Evolutionary conservation across 805 yeast genomes (phyloP), one percentile per base, ranked within the genome.

Genomic region (Wickerhamiella galacta): DNA sequence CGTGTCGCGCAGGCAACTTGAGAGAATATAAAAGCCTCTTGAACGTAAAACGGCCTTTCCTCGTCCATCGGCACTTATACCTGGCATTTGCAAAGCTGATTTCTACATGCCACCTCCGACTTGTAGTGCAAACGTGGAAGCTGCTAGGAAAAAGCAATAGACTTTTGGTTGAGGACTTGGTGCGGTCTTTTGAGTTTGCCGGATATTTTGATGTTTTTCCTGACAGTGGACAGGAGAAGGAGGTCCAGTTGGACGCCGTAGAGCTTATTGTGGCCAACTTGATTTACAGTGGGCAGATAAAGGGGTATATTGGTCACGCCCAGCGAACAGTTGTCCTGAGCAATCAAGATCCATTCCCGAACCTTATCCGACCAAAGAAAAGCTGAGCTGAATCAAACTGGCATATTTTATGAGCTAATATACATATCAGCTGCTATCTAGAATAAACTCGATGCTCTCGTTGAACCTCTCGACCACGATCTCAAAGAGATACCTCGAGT

Each of bases 371-470:
- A 14, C 16, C 28, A 9, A 29, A 15, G 25, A n/a, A 6, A 19
- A 16, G 10, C 16, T 16, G 27, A 27, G n/a, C 12, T 8, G 16
- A 5, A 9, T 18, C 8, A 18, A 6, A 16, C 18, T 9, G 28
- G 18, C 28, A 6, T 4, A 4, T 12, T 15, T 11, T 11, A 7
- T 23, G n/a, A 23, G 6, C 9, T 11, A 6, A 6, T 7, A 11
- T 5, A 23, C 6, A 18, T 27, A 6, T 14, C 16, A 20, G 25
- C 19, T 6, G n/a, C 9, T 18, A 21, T 28, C 36, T 22, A 27
- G 15, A 16, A 87, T 70, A 49, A 82, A 85, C 47, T 81, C 94
- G 12, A 78, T 66, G 2, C 85, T 79, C 47, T 83, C 95, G 20
- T 76, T 82, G 43, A 80, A 79, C 49, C 83, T 63, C 51, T 81